A percentile compares a stretch with the other conserved stretches of the same genome.
phyloP scores from a whole-genome alignment of 2,329 filamentous ascomycete species.

The Aspergillus awamori region DNA sequence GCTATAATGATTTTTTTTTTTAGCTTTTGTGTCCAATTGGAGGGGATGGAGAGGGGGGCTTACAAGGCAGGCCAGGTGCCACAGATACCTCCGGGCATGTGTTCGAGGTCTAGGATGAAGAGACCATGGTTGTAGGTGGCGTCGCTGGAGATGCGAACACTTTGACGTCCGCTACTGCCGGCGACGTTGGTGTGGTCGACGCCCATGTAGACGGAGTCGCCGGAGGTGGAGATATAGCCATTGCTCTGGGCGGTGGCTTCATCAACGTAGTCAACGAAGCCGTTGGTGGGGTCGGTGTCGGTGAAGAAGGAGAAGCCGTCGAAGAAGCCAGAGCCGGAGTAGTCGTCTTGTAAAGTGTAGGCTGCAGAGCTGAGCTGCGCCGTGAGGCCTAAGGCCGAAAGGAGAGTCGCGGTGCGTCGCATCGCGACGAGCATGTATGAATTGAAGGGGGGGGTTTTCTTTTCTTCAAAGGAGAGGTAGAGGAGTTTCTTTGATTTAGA shows the following conservation, averaged over 20 bases:
- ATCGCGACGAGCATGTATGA: slow-evolving; percentile 21
- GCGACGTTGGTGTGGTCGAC: slow-evolving; percentile 65
- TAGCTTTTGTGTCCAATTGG: too few species aligned
- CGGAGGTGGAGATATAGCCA: slow-evolving; percentile 61
- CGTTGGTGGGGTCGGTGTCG: slow-evolving; percentile 68
- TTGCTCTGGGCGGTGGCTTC: slow-evolving; percentile 59
- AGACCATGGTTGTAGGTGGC: slow-evolving; percentile 66
- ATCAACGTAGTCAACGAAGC: slow-evolving; percentile 71
- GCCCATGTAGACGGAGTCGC: slow-evolving; percentile 66
- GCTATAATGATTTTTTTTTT: slow-evolving; percentile 25
- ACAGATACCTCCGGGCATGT: slow-evolving; percentile 72
- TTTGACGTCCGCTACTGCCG: slow-evolving; percentile 64
- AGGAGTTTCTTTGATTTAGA: background rate
- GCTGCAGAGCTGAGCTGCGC: slow-evolving; percentile 36
- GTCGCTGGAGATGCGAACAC: slow-evolving; percentile 71
- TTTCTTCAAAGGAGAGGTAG: slow-evolving; percentile 7
- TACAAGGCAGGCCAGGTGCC: slow-evolving; percentile 73
- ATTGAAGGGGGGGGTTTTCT: background rate
- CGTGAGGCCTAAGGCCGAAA: slow-evolving; percentile 34
- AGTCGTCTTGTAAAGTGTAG: slow-evolving; percentile 53
- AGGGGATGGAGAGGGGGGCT: slow-evolving; percentile 17
- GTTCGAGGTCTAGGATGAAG: slow-evolving; percentile 70
- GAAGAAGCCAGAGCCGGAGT: slow-evolving; percentile 52
- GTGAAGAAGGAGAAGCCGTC: slow-evolving; percentile 57
- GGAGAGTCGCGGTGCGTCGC: slow-evolving; percentile 31